Base-by-base conservation (phyloP, 2,329 filamentous ascomycete species). In the Colletotrichum zoysiae region DNA sequence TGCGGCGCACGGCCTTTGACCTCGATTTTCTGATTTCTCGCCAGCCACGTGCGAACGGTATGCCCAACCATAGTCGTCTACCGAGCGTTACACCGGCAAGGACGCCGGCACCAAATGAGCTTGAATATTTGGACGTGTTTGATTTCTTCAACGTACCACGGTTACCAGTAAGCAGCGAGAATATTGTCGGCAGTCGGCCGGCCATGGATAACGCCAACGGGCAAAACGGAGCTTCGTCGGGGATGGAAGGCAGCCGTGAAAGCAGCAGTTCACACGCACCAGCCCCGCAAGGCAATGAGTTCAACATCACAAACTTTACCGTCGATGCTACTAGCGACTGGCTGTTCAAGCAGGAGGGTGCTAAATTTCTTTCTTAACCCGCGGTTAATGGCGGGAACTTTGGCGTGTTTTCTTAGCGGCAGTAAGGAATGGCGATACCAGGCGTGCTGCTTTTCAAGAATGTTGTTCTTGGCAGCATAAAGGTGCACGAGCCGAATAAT, bases 91-190 rank as follows among this genome's bases (percentile, higher is more conserved):
- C 90, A 0, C 89, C 90, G 1, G 87, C 88, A 1, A 88, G 90
- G 74, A 92, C 91, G 40, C 93, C 93, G 0, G 92, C 90, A 12
- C 89, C 92, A 1, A 94, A 96, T 75, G 94, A 97, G 78, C 85
- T 97, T 4, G 95, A 97, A 79, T 97, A 97, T 78, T 85, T 97
- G 3, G 95, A 97, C 76, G 93, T 97, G 0, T 97, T 98, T 79
- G 94, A 96, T 76, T 97, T 97, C 79, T 98, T 97, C 86, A 97
- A 97, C 78, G 90, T 97, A 67, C 95, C 95, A 1, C 86, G 94
- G 23, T 83, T 97, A 33, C 87, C 89, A 0, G 81, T 87, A 30
- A 83, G 83, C 40, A 81, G 82, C 14, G 83, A 84, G 64, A 78
- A 77, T 44, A 60, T 64, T 9, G 53, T 61, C 46, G 64, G 65